Evolutionary conservation across 192 early-diverging fungal species (phyloP).

Genomic region (Linnemannia exigua): DNA sequence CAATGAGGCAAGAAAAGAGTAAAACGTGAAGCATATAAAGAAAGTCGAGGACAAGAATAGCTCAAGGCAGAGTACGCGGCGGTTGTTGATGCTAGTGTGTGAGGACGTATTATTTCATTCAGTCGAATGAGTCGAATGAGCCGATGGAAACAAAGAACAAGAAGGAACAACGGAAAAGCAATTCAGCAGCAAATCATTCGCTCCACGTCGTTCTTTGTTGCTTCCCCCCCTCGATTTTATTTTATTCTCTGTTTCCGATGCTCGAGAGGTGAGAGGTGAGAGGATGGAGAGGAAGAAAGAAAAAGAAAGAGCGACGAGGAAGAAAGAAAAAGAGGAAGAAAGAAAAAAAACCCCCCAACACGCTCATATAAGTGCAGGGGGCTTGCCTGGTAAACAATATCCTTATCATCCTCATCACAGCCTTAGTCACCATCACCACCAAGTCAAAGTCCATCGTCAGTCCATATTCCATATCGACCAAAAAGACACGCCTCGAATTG

Average conservation of each 20-base stretch:
- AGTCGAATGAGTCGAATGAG: not conserved
- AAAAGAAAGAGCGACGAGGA: not conserved
- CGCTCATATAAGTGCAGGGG: too few species aligned
- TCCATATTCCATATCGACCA: too few species aligned
- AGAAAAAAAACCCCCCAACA: too few species aligned
- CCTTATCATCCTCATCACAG: too few species aligned
- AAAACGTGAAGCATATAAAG: not conserved
- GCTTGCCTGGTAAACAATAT: too few species aligned
- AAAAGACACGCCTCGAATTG: too few species aligned
- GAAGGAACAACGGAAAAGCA: not conserved
- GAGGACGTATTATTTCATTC: conserved; percentile 6
- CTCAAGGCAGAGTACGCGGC: not conserved
- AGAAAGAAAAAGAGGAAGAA: not conserved
- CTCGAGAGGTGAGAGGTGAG: too few species aligned
- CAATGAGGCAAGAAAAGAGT: not conserved
- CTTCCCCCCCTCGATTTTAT: not conserved
- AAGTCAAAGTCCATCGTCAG: too few species aligned
- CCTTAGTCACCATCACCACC: too few species aligned
- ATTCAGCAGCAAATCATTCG: not conserved
- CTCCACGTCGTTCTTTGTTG: not conserved
- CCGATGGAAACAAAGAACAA: not conserved
- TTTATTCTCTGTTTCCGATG: not conserved
- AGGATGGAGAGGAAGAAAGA: not conserved
- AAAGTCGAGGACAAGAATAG: not conserved
- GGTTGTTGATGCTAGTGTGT: not conserved